These are phyloP conservation scores for Nicotiana tabacum DNA, from an alignment of 257 asterid species.

Conservation along the genomic window DNA sequence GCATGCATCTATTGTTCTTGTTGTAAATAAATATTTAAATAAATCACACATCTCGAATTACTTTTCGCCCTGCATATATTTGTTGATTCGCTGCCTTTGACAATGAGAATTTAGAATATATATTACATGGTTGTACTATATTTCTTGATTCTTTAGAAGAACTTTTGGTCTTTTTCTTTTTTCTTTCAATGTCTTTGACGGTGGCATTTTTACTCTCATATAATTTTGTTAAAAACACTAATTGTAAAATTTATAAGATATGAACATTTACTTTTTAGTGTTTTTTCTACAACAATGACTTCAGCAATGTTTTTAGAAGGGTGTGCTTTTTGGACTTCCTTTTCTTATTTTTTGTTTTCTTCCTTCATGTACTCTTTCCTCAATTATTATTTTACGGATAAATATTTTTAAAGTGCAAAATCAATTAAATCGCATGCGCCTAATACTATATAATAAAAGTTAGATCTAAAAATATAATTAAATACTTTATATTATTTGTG, in stretches of 20 bases:
- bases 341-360: not conserved
- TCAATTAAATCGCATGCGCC: not conserved
- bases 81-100: not conserved
- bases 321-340: not conserved
- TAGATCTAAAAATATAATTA: not conserved
- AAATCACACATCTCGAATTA: not conserved
- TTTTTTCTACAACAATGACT: not conserved
- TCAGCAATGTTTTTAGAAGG: not conserved
- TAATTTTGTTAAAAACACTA: not conserved
- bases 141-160: no score
- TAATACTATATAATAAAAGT: not conserved
- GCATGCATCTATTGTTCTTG: not conserved
- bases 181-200: not conserved
- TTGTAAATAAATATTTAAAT: no score
- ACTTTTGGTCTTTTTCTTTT: not conserved
- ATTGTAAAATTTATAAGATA: not conserved
- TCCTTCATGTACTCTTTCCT: not conserved
- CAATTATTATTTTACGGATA: not conserved
- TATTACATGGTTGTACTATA: no score
- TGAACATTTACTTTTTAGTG: not conserved
- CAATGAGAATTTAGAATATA: no score
- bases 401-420: not conserved
- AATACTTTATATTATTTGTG: not conserved
- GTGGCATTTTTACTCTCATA: not conserved
- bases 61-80: not conserved